Evolutionary conservation across 805 yeast species (phyloP).

Genomic region (Wickerhamomyces kurtzmanii): DNA sequence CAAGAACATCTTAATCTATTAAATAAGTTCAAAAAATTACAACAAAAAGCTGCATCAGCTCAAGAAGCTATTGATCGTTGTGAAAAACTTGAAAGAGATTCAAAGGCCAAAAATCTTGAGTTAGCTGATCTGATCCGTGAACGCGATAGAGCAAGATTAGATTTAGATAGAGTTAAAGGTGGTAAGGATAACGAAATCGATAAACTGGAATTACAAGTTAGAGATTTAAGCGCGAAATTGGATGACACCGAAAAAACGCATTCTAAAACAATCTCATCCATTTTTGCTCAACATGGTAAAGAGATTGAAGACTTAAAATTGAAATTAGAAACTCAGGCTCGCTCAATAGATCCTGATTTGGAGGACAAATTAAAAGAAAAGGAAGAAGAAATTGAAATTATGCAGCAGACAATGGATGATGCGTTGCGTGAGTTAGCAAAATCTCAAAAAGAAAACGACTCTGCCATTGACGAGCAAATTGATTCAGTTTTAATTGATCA

Average conservation of each 20-base stretch:
- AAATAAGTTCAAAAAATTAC: conserved; percentile 68
- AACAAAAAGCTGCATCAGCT: conserved; percentile 81
- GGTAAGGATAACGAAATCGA: conserved; percentile 58
- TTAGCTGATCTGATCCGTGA: conserved; percentile 84
- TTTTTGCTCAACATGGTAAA: conserved; percentile 50
- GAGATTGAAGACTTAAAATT: conserved; percentile 46
- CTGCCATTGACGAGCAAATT: conserved; percentile 48
- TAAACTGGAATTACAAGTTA: conserved; percentile 49
- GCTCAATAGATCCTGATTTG: conserved; percentile 19
- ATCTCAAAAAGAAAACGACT: conserved; percentile 34
- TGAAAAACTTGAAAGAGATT: conserved; percentile 72
- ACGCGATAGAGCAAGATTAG: conserved; percentile 81
- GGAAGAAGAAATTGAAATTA: conserved; percentile 70
- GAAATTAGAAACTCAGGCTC: conserved; percentile 17
- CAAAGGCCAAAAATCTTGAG: conserved; percentile 79
- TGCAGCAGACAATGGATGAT: conserved; percentile 71
- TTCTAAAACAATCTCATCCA: conserved; percentile 49
- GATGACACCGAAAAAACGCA: conserved; percentile 53
- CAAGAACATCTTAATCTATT: conserved; percentile 82
- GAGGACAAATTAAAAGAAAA: conserved; percentile 46
- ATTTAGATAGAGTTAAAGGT: conserved; percentile 61
- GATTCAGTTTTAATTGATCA: conserved; percentile 41
- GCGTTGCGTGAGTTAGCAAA: conserved; percentile 53
- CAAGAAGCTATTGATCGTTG: conserved; percentile 83
- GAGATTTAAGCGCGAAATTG: conserved; percentile 48